Evolutionary conservation across 306 rosid genomes (phyloP).

Genomic region (Pueraria montana): DNA sequence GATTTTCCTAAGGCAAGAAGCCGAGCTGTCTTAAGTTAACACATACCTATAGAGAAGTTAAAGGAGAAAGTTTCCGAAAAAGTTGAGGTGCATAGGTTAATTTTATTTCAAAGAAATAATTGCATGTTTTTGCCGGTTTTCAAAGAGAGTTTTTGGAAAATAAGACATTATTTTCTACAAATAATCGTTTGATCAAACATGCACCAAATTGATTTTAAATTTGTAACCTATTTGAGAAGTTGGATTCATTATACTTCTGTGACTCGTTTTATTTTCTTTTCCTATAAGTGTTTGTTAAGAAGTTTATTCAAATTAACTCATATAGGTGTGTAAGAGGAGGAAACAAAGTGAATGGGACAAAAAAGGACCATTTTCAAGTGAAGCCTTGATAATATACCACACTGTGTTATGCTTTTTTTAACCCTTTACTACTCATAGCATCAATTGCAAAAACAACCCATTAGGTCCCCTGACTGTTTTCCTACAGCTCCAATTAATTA

Average conservation of each 20-base stretch:
- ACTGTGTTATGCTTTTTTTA: background rate
- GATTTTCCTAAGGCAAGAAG: background rate
- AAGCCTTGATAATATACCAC: background rate
- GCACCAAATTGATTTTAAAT: background rate
- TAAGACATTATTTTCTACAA: background rate
- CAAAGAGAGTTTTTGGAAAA: background rate
- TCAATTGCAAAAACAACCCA: slow-evolving; percentile 33
- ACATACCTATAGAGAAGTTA: background rate
- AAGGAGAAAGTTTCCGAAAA: background rate
- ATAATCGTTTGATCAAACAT: background rate
- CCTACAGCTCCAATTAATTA: slow-evolving; percentile 26
- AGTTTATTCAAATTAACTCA: background rate
- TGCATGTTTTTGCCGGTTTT: background rate
- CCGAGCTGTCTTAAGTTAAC: background rate
- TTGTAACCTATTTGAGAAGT: background rate
- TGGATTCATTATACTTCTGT: background rate
- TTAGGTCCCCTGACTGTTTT: background rate
- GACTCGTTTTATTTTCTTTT: background rate
- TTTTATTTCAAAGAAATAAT: background rate
- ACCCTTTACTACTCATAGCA: slow-evolving; percentile 9
- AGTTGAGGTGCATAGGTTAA: background rate
- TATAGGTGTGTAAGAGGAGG: background rate
- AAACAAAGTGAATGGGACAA: slow-evolving; percentile 1
- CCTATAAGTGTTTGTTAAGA: background rate
- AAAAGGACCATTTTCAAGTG: slow-evolving; percentile 25